Base-by-base conservation (phyloP, 1,284 basidiomycete genomes). In the Lignosus rhinocerotis region DNA sequence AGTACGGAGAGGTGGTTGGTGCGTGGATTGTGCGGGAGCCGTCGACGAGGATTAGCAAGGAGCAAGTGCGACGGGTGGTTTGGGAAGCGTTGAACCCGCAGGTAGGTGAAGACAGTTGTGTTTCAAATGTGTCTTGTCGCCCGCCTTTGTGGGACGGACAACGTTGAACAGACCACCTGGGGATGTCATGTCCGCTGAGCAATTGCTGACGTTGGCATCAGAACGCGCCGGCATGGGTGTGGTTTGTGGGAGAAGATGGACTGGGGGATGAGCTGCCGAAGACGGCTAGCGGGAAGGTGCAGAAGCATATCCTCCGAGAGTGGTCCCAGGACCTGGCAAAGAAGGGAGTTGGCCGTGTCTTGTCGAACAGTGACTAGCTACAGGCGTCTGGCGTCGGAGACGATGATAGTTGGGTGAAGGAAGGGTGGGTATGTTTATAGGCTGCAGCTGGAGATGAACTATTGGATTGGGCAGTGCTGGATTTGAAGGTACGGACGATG, bases 221-320 rank as follows among this genome's bases (percentile, higher is more conserved):
- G 88, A 91, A 88, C 71, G 84, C 88, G 1, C 92, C 92, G 0
- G 76, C 79, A 5, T 93, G 89, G 88, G 84, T 94, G 1, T 94
- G 92, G 90, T 92, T 93, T 62, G 65, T 90, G 0, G 86, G 85
- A 17, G 85, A 91, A 66, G 84, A 87, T 30, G 84, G 81, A 5
- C 73, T 75, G 6, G 74, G 78, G 8, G 70, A 73, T 21, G 87
- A 91, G 62, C 56, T 94, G 11, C 93, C 93, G 0, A 93, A 92
- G 78, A 95, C 92, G 6, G 90, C 88, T 17, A 94, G 92, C 65
- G 93, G 93, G 44, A 95, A 95, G 73, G 85, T 95, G 39, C 84
- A 86, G 85, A 94, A 94, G 75, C 90, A 93, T 72, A 71, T 92
- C 8, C 68, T 87, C 59, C 72, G 85, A 44, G 72, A 75, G 12